Evolutionary conservation across 1,139 yeast genomes (phyloP).

Genomic region (Nadsonia commutata): DNA sequence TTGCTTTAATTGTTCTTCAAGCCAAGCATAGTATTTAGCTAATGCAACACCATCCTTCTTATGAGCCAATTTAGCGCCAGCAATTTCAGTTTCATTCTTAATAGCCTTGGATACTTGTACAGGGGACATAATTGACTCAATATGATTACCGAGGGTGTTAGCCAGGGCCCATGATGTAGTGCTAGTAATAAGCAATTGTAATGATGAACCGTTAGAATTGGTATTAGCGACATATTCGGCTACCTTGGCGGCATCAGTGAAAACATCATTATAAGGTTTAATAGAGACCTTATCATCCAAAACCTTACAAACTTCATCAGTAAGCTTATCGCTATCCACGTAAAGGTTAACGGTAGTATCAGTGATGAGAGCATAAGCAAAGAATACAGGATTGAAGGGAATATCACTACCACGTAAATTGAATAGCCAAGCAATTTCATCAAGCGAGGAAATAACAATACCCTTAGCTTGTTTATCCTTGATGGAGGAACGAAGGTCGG

Average conservation of each 20-base stretch:
- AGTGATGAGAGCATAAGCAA: constrained; percentile 59
- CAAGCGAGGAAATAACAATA: constrained; percentile 58
- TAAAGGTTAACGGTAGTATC: constrained; percentile 44
- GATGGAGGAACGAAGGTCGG: constrained; percentile 31
- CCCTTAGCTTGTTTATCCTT: constrained; percentile 29
- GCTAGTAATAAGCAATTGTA: constrained; percentile 43
- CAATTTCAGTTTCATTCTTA: constrained; percentile 59
- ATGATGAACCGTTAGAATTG: constrained; percentile 6
- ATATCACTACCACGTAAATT: constrained; percentile 81
- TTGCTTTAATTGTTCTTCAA: constrained; percentile 44
- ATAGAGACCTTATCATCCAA: constrained; percentile 18
- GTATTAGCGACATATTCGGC: constrained; percentile 23
- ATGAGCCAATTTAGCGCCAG: constrained; percentile 68
- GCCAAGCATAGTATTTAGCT: constrained; percentile 71
- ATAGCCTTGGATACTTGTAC: constrained; percentile 63
- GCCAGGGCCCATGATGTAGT: constrained; percentile 74
- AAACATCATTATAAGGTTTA: constrained; percentile 22
- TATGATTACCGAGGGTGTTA: constrained; percentile 31
- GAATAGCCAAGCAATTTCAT: constrained; percentile 86
- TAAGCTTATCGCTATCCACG: constrained; percentile 54
- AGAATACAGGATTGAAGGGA: constrained; percentile 83
- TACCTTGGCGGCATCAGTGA: constrained; percentile 19
- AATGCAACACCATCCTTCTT: constrained; percentile 79
- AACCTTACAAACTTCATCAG: constrained; percentile 24
- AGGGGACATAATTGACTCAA: constrained; percentile 37